Evolutionary conservation across 257 asterid species (phyloP), one percentile per base, ranked within the genome.

Genomic region (Rauvolfia tetraphylla): DNA sequence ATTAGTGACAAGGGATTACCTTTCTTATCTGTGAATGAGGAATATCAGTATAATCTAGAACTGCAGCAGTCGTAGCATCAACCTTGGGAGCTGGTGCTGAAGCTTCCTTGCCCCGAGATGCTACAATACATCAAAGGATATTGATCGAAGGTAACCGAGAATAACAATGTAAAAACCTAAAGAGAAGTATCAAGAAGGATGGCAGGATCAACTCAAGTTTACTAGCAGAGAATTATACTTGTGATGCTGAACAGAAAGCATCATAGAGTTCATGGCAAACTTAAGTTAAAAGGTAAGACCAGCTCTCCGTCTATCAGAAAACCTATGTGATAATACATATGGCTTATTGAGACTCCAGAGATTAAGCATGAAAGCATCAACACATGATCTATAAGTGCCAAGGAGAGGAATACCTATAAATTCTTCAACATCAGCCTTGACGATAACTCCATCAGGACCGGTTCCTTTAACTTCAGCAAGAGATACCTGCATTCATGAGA

Each of bases 381-480:
- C 39, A 23, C 15, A 33, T 34, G 4, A 31, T 13, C 15, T 22
- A 4, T 25, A 38, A 22, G 62, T 66, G 54, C 53, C 56, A 70
- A 54, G n/a, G 14, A 79, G 71, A 86, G 34, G 76, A 71, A 67
- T 92, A 95, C 99, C 99, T 75, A 95, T 87, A 88, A 90, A 90
- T 75, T 91, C 97, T 84, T 95, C 99, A 84, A 95, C 81, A 65
- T 92, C 99, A 76, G 96, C 98, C 88, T 95, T 95, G 83, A 95
- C 96, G 75, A 95, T 88, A 81, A 88, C 90, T 23, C 99, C 98
- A 78, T 91, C 98, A 39, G 97, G 94, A 86, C 99, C 99, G 74
- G 98, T 92, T 83, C 99, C 99, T 87, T 89, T 90, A 83, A 95
- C 82, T 82, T 76, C 83, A 80, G 94, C 86, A 78, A 95, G 90